Evolutionary conservation across 768 basidiomycete species (phyloP), one percentile per base, ranked within the genome.

Genomic region (Boletus subcaerulescens): DNA sequence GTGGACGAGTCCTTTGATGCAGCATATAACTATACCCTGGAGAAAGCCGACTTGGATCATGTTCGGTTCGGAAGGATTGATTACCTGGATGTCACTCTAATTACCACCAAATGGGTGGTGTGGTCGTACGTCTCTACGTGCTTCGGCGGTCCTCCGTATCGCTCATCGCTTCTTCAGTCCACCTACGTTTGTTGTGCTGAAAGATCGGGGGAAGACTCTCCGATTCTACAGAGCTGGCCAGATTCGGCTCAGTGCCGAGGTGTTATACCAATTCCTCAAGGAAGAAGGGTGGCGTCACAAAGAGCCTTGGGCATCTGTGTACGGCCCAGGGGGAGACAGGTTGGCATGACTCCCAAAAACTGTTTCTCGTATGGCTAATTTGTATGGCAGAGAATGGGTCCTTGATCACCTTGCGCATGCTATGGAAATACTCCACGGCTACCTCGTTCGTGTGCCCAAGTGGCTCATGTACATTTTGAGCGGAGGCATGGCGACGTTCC

Each of bases 51-150:
- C 66, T 71, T 91, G 17, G 84, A 83, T 4, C 68, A 90, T 64
- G 80, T 94, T 53, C 84, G 81, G 53, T 95, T 87, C 81, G 93
- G 83, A 48, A 84, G 93, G 57, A 83, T 96, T 54, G 91, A 95
- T 74, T 96, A 93, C 70, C 73, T 93, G 59, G 85, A 87, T 57
- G 92, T 94, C 58, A 93, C 90, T 4, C 72, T 77, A 50, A 70
- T 93, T 53, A 94, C 92, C 53, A 92, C 91, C 3, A 88, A 87
- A 65, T 96, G 93, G 93, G 75, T 69, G 35, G 69, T 95, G 45
- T 94, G 91, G 90, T 80, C 82, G 93, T 93, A 67, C 55, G 84
- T 79, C 26, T 79, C 26, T 15, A 6, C 13, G 4, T 48, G 17
- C 38, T 39, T 59, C 48, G 0, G 54, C 47, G 11, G 14, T 44